These are phyloP conservation scores for Phytopythium delawarense DNA, from an alignment of 352 stramenopile species.

Conservation along the genomic window DNA sequence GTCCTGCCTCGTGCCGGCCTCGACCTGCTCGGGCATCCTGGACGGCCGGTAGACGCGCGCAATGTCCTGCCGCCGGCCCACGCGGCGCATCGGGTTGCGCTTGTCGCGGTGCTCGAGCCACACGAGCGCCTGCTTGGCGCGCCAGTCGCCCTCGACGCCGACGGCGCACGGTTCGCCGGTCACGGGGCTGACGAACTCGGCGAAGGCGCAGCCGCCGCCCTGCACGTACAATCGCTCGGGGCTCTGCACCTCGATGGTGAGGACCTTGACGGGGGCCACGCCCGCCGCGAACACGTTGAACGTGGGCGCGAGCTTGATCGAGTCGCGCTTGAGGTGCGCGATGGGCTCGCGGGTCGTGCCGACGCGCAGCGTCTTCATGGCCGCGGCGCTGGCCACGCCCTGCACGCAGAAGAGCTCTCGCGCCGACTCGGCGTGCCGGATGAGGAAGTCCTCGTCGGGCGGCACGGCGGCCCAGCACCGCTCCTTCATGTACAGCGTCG, in stretches of 20 bases:
- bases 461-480: slow-evolving; percentile 23
- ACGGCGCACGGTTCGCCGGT: slow-evolving; percentile 29
- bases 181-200: slow-evolving; percentile 20
- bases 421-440: slow-evolving; percentile 25
- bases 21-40: neutral
- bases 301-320: slow-evolving; percentile 26
- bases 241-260: slow-evolving; percentile 23
- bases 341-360: slow-evolving; percentile 20
- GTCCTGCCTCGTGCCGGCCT: slow-evolving; percentile 12
- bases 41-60: slow-evolving; percentile 19
- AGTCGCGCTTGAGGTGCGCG: slow-evolving; percentile 36
- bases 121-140: slow-evolving; percentile 24
- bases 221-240: neutral
- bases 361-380: slow-evolving; percentile 29
- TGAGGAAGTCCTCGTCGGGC: slow-evolving; percentile 27
- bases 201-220: slow-evolving; percentile 10
- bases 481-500: slow-evolving; percentile 32
- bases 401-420: slow-evolving; percentile 32
- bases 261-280: slow-evolving; percentile 20
- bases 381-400: slow-evolving; percentile 14
- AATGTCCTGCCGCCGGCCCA: slow-evolving; percentile 11
- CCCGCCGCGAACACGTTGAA: slow-evolving; percentile 36
- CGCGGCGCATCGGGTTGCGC: slow-evolving; percentile 17
- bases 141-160: slow-evolving; percentile 26
- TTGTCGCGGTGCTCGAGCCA: slow-evolving; percentile 27